Percentiles rank a stretch among this genome's conserved stretches.
phyloP scores from a whole-genome alignment of 164 flowering plant species.

The Kalanchoe fedtschenkoi region DNA sequence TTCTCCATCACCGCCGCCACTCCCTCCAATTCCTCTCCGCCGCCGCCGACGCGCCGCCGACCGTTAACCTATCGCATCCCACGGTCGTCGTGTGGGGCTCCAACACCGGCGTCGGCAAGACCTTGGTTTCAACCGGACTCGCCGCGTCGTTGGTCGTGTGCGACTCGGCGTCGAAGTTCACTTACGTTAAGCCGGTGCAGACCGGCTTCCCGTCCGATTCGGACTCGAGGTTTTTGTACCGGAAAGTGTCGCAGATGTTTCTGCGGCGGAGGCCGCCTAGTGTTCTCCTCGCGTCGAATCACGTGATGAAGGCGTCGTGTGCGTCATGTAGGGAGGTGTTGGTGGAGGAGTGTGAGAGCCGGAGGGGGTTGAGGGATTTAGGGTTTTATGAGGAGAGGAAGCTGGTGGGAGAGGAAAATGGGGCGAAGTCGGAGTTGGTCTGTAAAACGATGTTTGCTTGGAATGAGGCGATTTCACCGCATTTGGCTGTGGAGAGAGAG shows the following conservation, averaged over 20 bases:
- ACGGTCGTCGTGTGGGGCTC: conserved; percentile 74
- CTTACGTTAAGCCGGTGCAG: conserved; percentile 81
- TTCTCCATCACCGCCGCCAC: conserved; percentile 10
- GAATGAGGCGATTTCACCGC: conserved; percentile 88
- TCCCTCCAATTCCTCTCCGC: conserved; percentile 7
- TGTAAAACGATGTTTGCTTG: conserved; percentile 76
- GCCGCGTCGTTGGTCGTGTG: conserved; percentile 49
- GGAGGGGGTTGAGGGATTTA: conserved; percentile 31
- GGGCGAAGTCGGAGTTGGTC: conserved; percentile 27
- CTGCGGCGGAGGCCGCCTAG: conserved; percentile 16
- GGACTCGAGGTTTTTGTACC: conserved; percentile 63
- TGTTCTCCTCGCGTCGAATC: conserved; percentile 45
- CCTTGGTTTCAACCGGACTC: conserved; percentile 84
- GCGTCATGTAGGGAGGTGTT: conserved; percentile 22
- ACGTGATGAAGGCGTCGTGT: conserved; percentile 34
- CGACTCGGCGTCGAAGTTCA: conserved; percentile 20
- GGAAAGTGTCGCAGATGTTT: conserved; percentile 39
- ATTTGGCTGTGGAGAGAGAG: conserved; percentile 86
- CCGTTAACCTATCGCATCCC: conserved; percentile 61
- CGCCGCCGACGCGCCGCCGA: conserved; percentile 11
- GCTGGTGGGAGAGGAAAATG: conserved; percentile 16
- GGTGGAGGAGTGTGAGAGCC: conserved; percentile 7
- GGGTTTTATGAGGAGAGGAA: conserved; percentile 39
- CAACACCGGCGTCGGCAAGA: conserved; percentile 88
- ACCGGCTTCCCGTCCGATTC: conserved; percentile 94